Evolutionary conservation across 2,329 filamentous ascomycete species (phyloP).

Genomic region (Knoxdaviesia proteae): DNA sequence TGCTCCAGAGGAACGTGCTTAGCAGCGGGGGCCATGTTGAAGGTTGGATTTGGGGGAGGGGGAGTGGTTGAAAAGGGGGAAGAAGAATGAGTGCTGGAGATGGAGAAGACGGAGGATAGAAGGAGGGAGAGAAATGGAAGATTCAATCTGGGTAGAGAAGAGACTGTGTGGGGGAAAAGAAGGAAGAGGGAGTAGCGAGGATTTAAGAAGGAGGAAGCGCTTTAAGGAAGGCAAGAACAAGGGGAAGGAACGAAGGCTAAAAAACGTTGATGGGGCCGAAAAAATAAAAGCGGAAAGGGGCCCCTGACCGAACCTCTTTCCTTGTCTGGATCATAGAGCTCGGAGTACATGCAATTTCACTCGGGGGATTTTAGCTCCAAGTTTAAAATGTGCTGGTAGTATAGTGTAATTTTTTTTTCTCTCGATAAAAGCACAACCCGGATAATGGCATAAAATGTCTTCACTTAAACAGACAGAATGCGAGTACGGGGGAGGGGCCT

Average conservation of each 20-base stretch:
- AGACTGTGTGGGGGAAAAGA: conserved; percentile 3
- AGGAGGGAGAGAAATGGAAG: conserved; percentile 4
- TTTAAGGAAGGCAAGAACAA: neutral
- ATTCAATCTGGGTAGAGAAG: neutral
- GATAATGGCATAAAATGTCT: too few species aligned
- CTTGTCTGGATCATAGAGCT: too few species aligned
- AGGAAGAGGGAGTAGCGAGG: conserved; percentile 2
- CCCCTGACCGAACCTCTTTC: too few species aligned
- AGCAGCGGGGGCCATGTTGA: conserved; percentile 22
- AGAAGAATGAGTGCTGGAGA: neutral
- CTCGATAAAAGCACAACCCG: too few species aligned
- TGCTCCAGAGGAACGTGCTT: conserved; percentile 37
- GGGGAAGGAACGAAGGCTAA: neutral
- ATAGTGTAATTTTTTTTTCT: too few species aligned
- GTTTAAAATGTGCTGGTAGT: too few species aligned
- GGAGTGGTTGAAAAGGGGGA: neutral
- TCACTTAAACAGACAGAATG: too few species aligned
- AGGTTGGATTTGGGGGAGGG: conserved; percentile 6
- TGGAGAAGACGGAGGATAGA: conserved; percentile 4
- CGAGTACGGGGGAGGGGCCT: too few species aligned
- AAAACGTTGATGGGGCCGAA: neutral
- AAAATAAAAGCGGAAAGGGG: neutral
- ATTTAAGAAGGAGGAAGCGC: conserved; percentile 4
- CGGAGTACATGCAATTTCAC: too few species aligned
- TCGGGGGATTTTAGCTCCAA: too few species aligned